These are phyloP conservation scores for Stevia rebaudiana DNA, from an alignment of 140 eudicot genomes.

Conservation along the genomic window DNA sequence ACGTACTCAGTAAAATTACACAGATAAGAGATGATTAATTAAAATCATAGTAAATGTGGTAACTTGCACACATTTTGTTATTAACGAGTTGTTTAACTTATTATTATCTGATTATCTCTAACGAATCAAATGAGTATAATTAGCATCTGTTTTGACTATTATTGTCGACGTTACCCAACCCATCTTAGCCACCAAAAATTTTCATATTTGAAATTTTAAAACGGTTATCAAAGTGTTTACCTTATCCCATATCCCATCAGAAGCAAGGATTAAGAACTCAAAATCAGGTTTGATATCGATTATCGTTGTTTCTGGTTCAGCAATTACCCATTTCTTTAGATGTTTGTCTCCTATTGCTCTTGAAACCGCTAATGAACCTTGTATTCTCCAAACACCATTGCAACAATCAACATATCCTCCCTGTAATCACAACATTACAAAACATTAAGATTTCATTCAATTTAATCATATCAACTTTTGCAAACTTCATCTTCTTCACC, in stretches of 20 bases:
- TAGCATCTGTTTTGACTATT: too few relatives aligned
- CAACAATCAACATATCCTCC: conserved; percentile 89
- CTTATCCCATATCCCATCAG: conserved; percentile 95
- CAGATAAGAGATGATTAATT: too few relatives aligned
- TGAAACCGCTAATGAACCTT: conserved; percentile 90
- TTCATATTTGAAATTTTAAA: background rate
- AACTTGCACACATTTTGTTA: too few relatives aligned
- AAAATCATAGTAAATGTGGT: too few relatives aligned
- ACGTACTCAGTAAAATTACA: background rate
- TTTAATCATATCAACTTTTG: too few relatives aligned
- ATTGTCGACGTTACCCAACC: background rate
- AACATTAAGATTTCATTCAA: conserved; percentile 1
- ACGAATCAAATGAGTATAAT: too few relatives aligned
- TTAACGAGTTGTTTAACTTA: too few relatives aligned
- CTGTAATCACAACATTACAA: conserved; percentile 30
- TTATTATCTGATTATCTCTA: too few relatives aligned
- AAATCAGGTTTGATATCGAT: conserved; percentile 43
- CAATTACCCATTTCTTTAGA: conserved; percentile 70
- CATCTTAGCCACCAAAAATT: background rate
- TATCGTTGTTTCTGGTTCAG: conserved; percentile 68
- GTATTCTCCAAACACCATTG: conserved; percentile 89
- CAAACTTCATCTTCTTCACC: background rate
- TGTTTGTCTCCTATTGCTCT: conserved; percentile 72
- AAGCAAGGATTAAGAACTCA: conserved; percentile 78
- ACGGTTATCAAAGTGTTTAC: conserved; percentile 29